Evolutionary conservation across 75 land plant genomes (phyloP).

Genomic region (Pseudotsuga menziesii): DNA sequence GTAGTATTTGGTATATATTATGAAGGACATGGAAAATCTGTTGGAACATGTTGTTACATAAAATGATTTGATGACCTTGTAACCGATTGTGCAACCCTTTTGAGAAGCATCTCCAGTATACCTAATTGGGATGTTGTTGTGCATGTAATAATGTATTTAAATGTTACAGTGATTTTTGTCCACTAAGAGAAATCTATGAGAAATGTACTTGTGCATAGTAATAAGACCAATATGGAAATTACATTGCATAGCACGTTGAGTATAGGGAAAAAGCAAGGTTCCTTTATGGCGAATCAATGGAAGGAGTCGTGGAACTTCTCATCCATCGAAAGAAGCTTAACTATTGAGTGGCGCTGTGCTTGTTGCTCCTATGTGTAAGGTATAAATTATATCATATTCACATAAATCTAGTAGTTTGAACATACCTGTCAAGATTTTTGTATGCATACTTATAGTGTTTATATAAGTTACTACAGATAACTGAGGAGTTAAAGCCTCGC

Average conservation of each 20-base stretch:
- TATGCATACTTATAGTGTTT: too few relatives aligned
- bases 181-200: too few relatives aligned
- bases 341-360: conserved; percentile 13
- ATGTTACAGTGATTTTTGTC: too few relatives aligned
- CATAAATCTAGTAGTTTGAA: too few relatives aligned
- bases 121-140: neutral
- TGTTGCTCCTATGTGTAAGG: conserved; percentile 22
- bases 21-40: conserved; percentile 68
- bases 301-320: conserved; percentile 15
- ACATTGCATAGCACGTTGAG: neutral
- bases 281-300: conserved; percentile 19
- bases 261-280: conserved; percentile 11
- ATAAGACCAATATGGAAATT: neutral
- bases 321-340: conserved; percentile 7
- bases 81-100: conserved; percentile 41
- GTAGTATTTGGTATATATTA: conserved; percentile 65
- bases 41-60: conserved; percentile 42
- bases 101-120: conserved; percentile 40
- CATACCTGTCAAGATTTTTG: too few relatives aligned
- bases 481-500: too few relatives aligned
- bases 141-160: too few relatives aligned
- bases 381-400: neutral
- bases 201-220: neutral
- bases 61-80: conserved; percentile 45
- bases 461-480: too few relatives aligned